phyloP scores from a whole-genome alignment of 345 rosid species.

The Conringia planisiliqua region DNA sequence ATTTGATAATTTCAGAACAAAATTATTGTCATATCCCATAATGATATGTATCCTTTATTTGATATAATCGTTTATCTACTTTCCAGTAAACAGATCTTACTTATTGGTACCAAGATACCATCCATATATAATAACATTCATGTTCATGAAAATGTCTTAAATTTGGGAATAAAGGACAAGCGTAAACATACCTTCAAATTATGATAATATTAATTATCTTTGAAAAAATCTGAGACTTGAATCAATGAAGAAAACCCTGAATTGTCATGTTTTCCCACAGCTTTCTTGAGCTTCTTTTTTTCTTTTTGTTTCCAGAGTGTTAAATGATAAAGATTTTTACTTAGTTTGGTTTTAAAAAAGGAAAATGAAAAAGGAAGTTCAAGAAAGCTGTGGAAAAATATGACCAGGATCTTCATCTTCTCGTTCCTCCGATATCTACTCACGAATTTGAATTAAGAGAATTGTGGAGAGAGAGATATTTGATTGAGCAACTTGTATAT shows the following conservation, averaged over 20 bases:
- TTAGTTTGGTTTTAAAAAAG: not conserved
- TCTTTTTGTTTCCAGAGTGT: not conserved
- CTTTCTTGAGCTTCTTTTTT: constrained; percentile 31
- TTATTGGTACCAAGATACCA: not conserved
- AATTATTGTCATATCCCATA: not conserved
- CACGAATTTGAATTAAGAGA: not conserved
- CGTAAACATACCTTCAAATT: constrained; percentile 18
- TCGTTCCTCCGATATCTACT: not conserved
- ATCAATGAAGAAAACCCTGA: constrained; percentile 26
- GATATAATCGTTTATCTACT: not conserved
- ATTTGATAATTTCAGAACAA: not conserved
- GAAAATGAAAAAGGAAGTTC: constrained; percentile 30
- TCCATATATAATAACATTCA: not conserved
- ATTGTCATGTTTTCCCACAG: constrained; percentile 37
- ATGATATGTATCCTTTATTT: not conserved
- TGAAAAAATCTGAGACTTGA: not conserved
- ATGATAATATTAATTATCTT: not conserved
- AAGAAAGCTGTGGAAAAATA: constrained; percentile 39
- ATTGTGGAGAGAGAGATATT: constrained; percentile 10
- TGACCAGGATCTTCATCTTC: constrained; percentile 35
- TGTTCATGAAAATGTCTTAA: not conserved
- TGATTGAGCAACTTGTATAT: constrained; percentile 11
- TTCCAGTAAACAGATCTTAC: not conserved
- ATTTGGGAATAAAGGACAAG: not conserved
- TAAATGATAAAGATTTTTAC: not conserved